Evolutionary conservation across 139 green algal genomes (phyloP).

Genomic region (Coccomyxa sp.): DNA sequence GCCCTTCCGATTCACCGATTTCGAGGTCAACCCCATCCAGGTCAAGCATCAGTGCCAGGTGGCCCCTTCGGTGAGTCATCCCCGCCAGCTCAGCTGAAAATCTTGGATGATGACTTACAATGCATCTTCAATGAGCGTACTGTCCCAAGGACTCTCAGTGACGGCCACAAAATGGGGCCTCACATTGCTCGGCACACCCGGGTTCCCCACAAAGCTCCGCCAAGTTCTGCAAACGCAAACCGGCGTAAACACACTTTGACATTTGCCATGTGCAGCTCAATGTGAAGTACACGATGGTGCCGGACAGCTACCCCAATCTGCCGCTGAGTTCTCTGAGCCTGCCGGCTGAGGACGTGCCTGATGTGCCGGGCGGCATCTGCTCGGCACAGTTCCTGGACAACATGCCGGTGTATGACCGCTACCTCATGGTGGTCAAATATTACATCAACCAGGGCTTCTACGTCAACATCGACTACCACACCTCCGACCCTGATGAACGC

Average conservation of each 20-base stretch:
- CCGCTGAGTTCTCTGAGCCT: background rate
- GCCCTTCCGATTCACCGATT: slow-evolving; percentile 33
- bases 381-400: slow-evolving; percentile 1
- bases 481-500: background rate
- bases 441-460: slow-evolving; percentile 19
- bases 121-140: no score
- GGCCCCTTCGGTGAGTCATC: background rate
- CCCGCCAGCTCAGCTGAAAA: no score
- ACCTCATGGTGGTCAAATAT: slow-evolving; percentile 9
- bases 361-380: background rate
- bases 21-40: background rate
- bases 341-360: background rate
- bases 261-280: background rate
- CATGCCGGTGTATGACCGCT: slow-evolving; percentile 1
- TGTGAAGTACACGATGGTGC: background rate
- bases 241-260: no score
- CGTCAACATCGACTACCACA: slow-evolving; percentile 16
- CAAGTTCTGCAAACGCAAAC: no score
- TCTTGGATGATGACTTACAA: background rate
- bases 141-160: no score
- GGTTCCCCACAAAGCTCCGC: no score
- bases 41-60: background rate
- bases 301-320: slow-evolving; percentile 4
- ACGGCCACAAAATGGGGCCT: no score
- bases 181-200: no score